phyloP scores from a whole-genome alignment of 176 grass and related monocot genomes.

The Oryza brachyantha region DNA sequence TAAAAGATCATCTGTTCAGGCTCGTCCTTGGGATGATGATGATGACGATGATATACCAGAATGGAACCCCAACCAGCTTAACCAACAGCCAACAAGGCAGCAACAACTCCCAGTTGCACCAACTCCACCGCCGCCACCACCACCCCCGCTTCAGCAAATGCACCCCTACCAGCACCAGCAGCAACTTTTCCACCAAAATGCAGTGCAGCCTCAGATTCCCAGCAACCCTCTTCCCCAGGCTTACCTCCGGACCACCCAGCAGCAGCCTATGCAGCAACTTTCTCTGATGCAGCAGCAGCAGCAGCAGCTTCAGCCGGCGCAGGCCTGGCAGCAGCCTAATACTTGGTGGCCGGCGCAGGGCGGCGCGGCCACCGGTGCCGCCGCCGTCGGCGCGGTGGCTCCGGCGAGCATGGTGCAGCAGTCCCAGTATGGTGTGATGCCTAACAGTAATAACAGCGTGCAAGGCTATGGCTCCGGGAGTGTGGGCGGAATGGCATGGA shows the following conservation, averaged over 20 bases:
- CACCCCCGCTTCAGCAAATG: slow-evolving; percentile 30
- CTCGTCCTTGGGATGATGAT: slow-evolving; percentile 26
- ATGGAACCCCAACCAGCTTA: slow-evolving; percentile 65
- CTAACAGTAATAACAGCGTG: slow-evolving; percentile 18
- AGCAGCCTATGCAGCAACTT: slow-evolving; percentile 15
- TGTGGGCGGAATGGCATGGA: slow-evolving; percentile 33
- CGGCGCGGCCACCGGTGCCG: background rate
- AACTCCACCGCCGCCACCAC: slow-evolving; percentile 15
- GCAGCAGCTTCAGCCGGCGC: slow-evolving; percentile 34
- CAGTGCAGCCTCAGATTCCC: slow-evolving; percentile 34
- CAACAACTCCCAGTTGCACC: background rate
- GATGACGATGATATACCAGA: slow-evolving; percentile 96
- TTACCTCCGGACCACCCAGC: slow-evolving; percentile 18
- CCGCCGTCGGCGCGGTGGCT: background rate
- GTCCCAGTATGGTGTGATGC: slow-evolving; percentile 19
- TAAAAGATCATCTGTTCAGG: slow-evolving; percentile 52
- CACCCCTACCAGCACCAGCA: slow-evolving; percentile 33
- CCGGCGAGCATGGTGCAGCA: slow-evolving; percentile 24
- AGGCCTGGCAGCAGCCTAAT: slow-evolving; percentile 27
- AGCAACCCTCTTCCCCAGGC: slow-evolving; percentile 13
- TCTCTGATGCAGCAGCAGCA: background rate
- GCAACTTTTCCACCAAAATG: slow-evolving; percentile 19
- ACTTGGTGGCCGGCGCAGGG: slow-evolving; percentile 44
- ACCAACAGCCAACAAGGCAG: slow-evolving; percentile 23
- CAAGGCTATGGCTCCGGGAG: slow-evolving; percentile 31